These are phyloP conservation scores for Cryphonectria japonica DNA, from an alignment of 2,329 filamentous ascomycete genomes.

Conservation along the genomic window DNA sequence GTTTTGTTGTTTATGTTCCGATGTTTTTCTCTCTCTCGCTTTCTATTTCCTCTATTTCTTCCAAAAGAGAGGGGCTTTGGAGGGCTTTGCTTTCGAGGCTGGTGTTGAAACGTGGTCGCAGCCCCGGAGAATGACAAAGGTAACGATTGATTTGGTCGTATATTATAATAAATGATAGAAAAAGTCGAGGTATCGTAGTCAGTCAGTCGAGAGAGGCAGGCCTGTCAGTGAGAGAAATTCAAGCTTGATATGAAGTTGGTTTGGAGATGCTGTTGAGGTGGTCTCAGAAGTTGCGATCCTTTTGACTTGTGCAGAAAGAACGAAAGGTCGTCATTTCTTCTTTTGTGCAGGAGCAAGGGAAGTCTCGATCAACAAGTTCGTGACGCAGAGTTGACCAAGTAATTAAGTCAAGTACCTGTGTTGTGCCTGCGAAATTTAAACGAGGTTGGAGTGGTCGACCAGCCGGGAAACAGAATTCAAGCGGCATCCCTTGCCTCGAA, in stretches of 20 bases:
- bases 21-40: not conserved
- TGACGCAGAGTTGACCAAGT: not conserved
- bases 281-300: not conserved
- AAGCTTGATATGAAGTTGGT: not conserved
- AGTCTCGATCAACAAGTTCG: not conserved
- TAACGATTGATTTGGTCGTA: not conserved
- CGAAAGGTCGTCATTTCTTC: not conserved
- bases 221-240: not conserved
- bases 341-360: not conserved
- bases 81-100: not conserved
- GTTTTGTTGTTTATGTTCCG: not conserved
- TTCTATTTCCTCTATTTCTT: not conserved
- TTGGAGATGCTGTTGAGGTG: not conserved
- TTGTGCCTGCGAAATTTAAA: not conserved
- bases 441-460: slow-evolving; percentile 6
- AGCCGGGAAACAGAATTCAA: slow-evolving; percentile 1
- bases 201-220: not conserved
- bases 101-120: not conserved
- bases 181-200: not conserved
- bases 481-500: slow-evolving; percentile 3
- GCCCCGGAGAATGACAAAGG: not conserved
- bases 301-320: not conserved
- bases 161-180: too few relatives aligned
- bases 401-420: not conserved
- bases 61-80: too few relatives aligned